These are phyloP conservation scores for Isatis tinctoria DNA, from an alignment of 345 rosid species.

Conservation along the genomic window DNA sequence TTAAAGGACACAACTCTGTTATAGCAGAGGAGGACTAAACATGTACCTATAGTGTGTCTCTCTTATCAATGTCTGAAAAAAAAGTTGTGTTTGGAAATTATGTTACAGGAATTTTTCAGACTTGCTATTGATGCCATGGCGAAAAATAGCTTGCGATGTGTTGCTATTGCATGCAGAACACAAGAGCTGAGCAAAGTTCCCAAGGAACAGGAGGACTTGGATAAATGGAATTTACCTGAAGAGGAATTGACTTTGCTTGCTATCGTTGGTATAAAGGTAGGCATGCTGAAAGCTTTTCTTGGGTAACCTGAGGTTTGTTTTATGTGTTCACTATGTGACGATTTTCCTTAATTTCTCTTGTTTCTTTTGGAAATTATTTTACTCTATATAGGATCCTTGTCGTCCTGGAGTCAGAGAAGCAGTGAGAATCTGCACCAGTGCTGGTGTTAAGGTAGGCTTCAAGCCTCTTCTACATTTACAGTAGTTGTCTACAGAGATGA, in stretches of 20 bases:
- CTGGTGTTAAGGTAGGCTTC: slow-evolving; percentile 83
- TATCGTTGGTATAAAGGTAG: slow-evolving; percentile 94
- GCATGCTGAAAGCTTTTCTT: background rate
- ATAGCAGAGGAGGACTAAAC: background rate
- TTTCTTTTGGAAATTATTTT: background rate
- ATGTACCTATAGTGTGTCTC: background rate
- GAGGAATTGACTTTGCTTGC: slow-evolving; percentile 88
- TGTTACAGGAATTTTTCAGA: slow-evolving; percentile 59
- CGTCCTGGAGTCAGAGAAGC: slow-evolving; percentile 87
- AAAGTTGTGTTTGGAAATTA: background rate
- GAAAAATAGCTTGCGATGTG: slow-evolving; percentile 82
- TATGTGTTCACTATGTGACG: background rate
- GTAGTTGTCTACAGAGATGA: too few species aligned
- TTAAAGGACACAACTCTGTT: background rate
- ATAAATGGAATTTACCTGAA: slow-evolving; percentile 83
- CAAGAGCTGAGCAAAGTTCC: slow-evolving; percentile 63
- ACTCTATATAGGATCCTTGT: slow-evolving; percentile 85
- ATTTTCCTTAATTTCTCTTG: background rate
- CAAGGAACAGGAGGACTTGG: slow-evolving; percentile 49
- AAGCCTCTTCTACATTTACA: background rate
- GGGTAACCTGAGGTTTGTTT: background rate
- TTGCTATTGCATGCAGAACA: slow-evolving; percentile 87
- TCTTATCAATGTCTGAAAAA: background rate
- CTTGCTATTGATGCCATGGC: slow-evolving; percentile 86
- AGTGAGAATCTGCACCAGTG: slow-evolving; percentile 63